phyloP scores from a whole-genome alignment of 225 moss, liverwort and hornwort genomes.

The Bryoerythrophyllum caledonicum region DNA sequence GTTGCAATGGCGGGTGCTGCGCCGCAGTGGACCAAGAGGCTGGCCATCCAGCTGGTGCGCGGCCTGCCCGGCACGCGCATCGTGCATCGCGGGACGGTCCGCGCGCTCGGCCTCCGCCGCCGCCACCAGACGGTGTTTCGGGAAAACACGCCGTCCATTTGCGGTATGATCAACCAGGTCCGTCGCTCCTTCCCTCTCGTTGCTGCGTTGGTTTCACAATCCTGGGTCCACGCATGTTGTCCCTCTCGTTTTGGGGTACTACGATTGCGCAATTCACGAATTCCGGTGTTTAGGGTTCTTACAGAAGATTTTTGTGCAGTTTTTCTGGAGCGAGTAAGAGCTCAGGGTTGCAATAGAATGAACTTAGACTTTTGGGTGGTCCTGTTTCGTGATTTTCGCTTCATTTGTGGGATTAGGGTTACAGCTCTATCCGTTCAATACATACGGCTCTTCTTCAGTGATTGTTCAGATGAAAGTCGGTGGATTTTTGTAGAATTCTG shows the following conservation, averaged over 20 bases:
- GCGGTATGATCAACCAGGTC: conserved; percentile 98
- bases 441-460: neutral
- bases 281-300: neutral
- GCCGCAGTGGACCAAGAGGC: conserved; percentile 69
- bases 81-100: conserved; percentile 90
- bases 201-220: neutral
- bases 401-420: neutral
- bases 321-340: no score
- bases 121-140: conserved; percentile 83
- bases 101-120: conserved; percentile 76
- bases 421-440: neutral
- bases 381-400: neutral
- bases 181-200: neutral
- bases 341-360: neutral
- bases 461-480: neutral
- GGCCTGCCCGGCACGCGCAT: conserved; percentile 85
- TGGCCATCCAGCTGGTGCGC: conserved; percentile 79
- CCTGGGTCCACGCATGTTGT: no score
- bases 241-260: neutral
- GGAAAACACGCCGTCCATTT: conserved; percentile 79
- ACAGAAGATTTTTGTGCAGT: neutral
- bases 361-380: neutral
- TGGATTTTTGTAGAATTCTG: neutral
- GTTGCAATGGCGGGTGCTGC: conserved; percentile 47
- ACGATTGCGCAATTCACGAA: neutral